A percentile compares a stretch with the other conserved stretches of the same genome.
Conservation (phyloP, 2,329 filamentous ascomycete species). For the Ceratocystis diversiconidia region DNA sequence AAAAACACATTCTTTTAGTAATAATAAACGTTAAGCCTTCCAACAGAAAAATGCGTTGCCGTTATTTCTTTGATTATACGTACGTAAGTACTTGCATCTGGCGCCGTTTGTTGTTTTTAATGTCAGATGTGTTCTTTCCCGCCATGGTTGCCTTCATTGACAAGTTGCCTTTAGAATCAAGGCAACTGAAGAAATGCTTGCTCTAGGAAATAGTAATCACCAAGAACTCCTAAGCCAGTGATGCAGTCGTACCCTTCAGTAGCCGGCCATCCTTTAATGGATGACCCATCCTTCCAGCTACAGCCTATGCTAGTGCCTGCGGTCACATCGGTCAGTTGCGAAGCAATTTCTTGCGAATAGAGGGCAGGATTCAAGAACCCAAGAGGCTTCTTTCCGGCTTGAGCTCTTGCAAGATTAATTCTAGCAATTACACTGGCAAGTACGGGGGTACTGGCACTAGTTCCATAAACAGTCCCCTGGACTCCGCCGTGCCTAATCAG, state of each 20-base stretch:
- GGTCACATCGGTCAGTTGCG: constrained; percentile 30
- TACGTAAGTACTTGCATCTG: neutral
- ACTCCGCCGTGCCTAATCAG: constrained; percentile 25
- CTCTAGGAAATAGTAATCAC: constrained; percentile 29
- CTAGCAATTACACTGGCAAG: constrained; percentile 40
- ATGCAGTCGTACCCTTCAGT: constrained; percentile 34
- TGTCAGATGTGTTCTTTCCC: neutral
- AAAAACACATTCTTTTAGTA: neutral
- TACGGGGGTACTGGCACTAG: constrained; percentile 40
- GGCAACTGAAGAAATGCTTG: constrained; percentile 23
- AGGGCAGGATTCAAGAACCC: constrained; percentile 41
- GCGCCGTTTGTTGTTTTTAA: neutral
- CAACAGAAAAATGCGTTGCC: neutral
- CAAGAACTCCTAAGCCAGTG: constrained; percentile 36
- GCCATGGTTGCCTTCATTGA: neutral
- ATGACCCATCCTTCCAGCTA: constrained; percentile 24
- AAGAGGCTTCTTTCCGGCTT: constrained; percentile 33
- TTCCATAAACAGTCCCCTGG: constrained; percentile 27
- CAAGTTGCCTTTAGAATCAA: neutral
- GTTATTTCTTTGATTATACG: neutral
- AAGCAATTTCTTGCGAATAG: constrained; percentile 29
- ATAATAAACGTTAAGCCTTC: neutral
- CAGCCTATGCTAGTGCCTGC: constrained; percentile 31
- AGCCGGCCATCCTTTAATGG: constrained; percentile 32
- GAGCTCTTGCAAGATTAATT: constrained; percentile 39